Percentiles rank a stretch among this genome's conserved stretches.
Conservation (phyloP, 2,329 filamentous ascomycete genomes). For the Whalleya microplaca region DNA sequence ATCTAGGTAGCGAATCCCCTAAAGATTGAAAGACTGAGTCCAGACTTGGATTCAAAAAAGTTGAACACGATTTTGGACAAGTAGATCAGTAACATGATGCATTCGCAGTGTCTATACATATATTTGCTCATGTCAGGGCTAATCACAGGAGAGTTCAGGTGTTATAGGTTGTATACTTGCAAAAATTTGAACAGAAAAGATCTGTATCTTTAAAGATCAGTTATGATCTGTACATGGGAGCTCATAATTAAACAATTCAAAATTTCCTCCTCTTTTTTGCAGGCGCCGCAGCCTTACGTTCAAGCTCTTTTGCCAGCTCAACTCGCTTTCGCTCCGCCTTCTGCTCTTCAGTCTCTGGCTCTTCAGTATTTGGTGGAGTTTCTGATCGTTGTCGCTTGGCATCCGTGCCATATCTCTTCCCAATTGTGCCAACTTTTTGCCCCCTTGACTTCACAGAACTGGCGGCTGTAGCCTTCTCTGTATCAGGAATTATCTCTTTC, state of each 20-base stretch:
- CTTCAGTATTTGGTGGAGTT: constrained; percentile 17
- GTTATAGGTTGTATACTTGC: neutral
- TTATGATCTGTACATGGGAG: neutral
- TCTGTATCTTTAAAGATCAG: neutral
- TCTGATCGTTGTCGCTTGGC: constrained; percentile 22
- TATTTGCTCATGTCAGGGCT: too few species aligned
- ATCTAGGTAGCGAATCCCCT: neutral
- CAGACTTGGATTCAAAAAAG: neutral
- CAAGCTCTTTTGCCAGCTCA: constrained; percentile 55
- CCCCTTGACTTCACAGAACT: constrained; percentile 19
- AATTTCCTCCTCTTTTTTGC: constrained; percentile 61
- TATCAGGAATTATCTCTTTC: neutral
- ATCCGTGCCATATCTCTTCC: constrained; percentile 21
- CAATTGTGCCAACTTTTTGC: constrained; percentile 33
- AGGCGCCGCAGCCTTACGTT: constrained; percentile 53
- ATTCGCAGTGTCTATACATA: neutral
- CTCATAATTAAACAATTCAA: constrained; percentile 41
- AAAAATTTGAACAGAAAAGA: neutral
- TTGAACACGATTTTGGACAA: neutral
- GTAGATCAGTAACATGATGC: neutral
- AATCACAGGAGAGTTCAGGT: too few species aligned
- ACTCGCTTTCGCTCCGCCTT: constrained; percentile 54
- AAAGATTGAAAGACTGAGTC: neutral
- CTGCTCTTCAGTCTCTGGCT: constrained; percentile 36
- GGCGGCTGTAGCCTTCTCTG: constrained; percentile 4